These are phyloP conservation scores for Backusella circina DNA, from an alignment of 192 early-diverging fungal genomes.

Conservation along the genomic window DNA sequence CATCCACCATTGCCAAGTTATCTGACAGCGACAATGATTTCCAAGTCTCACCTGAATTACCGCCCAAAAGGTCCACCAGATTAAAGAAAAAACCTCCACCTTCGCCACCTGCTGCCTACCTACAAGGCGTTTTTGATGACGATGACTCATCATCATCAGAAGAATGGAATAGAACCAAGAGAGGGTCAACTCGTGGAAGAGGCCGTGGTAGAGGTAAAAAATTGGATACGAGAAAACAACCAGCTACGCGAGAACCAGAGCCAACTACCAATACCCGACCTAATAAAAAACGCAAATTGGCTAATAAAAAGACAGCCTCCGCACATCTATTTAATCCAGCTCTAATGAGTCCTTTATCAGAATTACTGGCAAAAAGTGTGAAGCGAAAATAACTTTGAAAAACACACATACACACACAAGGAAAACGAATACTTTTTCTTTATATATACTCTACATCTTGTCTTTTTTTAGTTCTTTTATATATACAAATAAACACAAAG, in stretches of 20 bases:
- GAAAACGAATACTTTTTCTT: no score
- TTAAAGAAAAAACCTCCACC: not conserved
- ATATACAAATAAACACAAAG: not conserved
- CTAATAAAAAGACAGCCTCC: not conserved
- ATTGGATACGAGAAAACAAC: not conserved
- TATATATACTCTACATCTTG: no score
- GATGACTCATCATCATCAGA: not conserved
- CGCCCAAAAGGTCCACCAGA: not conserved
- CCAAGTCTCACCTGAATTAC: not conserved
- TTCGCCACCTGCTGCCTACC: not conserved
- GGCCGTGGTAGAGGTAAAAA: not conserved
- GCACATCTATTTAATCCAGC: not conserved
- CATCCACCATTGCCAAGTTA: not conserved
- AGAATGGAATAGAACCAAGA: not conserved
- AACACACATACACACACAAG: no score
- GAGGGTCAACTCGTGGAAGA: not conserved
- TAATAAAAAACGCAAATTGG: not conserved
- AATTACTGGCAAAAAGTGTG: not conserved
- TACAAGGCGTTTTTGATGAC: not conserved
- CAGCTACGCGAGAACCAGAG: no score
- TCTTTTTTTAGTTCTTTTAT: no score
- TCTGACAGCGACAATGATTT: not conserved
- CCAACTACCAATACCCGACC: not conserved
- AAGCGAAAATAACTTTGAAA: not conserved
- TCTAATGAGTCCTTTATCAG: not conserved